phyloP scores from a whole-genome alignment of 345 rosid genomes.

The Geranium rotundifolium region DNA sequence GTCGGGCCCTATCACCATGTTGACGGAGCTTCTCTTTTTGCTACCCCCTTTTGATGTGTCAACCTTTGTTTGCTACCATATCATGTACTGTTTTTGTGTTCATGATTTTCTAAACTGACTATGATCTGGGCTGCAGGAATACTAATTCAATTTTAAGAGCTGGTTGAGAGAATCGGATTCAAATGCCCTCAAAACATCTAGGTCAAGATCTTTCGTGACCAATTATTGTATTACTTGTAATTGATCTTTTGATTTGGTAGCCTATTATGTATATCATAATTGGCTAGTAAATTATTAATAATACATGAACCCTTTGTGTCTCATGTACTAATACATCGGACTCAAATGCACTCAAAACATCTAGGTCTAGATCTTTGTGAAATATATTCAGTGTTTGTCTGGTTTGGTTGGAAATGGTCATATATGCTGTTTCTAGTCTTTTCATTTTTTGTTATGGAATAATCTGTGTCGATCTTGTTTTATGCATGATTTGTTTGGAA shows the following conservation, averaged over 20 bases:
- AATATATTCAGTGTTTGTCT: too few relatives aligned
- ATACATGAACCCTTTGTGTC: not conserved
- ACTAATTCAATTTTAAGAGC: conserved; percentile 39
- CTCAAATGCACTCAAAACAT: too few relatives aligned
- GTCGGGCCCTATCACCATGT: not conserved
- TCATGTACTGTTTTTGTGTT: conserved; percentile 4
- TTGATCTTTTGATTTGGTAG: too few relatives aligned
- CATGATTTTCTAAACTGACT: conserved; percentile 24
- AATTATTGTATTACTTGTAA: not conserved
- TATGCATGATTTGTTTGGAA: not conserved
- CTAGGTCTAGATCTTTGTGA: too few relatives aligned
- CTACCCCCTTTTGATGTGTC: not conserved
- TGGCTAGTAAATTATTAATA: too few relatives aligned
- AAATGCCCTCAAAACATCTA: conserved; percentile 37
- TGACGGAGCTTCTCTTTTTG: not conserved
- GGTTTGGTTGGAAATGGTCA: too few relatives aligned
- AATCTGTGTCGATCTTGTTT: too few relatives aligned
- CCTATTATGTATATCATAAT: too few relatives aligned
- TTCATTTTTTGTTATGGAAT: too few relatives aligned
- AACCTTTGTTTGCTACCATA: not conserved
- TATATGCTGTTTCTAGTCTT: too few relatives aligned
- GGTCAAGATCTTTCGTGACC: conserved; percentile 31
- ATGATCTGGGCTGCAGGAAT: conserved; percentile 49
- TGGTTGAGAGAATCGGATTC: conserved; percentile 41
- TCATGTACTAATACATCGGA: too few relatives aligned